phyloP scores from a whole-genome alignment of 768 basidiomycete genomes.

The Trametes villosa region DNA sequence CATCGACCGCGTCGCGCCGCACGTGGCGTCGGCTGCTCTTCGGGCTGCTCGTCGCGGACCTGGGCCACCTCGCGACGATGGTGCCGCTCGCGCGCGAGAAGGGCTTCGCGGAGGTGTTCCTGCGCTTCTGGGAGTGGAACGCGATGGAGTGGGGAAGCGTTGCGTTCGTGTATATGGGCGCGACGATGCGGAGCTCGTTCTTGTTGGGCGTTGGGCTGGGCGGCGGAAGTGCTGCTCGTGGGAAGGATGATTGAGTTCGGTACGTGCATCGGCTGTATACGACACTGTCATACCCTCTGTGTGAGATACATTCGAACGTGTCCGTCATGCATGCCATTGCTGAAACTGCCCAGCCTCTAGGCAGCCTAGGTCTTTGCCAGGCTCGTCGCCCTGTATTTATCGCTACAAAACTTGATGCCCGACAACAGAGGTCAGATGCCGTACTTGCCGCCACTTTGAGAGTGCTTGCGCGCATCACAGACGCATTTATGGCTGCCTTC shows the following conservation, averaged over 20 bases:
- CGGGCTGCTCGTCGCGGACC: constrained; percentile 51
- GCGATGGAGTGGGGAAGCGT: constrained; percentile 59
- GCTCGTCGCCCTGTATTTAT: too few species aligned
- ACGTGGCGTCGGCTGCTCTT: constrained; percentile 50
- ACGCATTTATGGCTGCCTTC: too few species aligned
- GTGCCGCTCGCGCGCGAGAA: constrained; percentile 42
- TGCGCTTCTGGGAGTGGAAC: constrained; percentile 52
- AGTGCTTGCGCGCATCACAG: too few species aligned
- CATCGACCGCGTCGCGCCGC: constrained; percentile 43
- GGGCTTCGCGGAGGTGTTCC: constrained; percentile 41
- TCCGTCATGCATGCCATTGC: too few species aligned
- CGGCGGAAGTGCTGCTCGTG: neutral
- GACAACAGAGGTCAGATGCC: too few species aligned
- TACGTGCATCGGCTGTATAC: too few species aligned
- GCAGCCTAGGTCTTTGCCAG: too few species aligned
- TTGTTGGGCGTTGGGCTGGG: constrained; percentile 40
- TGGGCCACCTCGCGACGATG: constrained; percentile 53
- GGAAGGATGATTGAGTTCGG: neutral
- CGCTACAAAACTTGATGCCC: too few species aligned
- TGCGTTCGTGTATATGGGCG: constrained; percentile 56
- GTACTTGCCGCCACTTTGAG: too few species aligned
- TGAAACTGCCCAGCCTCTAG: too few species aligned
- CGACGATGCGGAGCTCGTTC: constrained; percentile 48
- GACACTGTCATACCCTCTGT: too few species aligned
- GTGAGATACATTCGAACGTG: too few species aligned